Conservation (phyloP, 345 rosid genomes). For the Fremontodendron californicum region DNA sequence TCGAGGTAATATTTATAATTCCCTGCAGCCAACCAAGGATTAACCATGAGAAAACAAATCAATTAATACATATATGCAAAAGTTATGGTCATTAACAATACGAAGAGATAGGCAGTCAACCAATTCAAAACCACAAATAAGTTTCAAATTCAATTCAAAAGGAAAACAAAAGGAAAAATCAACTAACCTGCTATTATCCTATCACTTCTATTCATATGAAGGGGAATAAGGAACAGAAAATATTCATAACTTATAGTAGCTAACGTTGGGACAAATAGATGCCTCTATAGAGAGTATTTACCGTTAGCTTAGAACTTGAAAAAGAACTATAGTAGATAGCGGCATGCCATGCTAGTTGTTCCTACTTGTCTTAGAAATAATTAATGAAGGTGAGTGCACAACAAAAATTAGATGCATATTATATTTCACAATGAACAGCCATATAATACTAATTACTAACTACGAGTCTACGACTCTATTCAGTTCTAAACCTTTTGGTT, state of each 20-base stretch:
- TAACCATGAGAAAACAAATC: slow-evolving; percentile 2
- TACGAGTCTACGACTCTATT: not conserved
- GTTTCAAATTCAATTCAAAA: not conserved
- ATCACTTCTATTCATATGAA: not conserved
- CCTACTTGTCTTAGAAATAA: not conserved
- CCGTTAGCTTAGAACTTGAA: not conserved
- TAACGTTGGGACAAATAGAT: not conserved
- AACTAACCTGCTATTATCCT: not conserved
- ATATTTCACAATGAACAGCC: not conserved
- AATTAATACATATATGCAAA: not conserved
- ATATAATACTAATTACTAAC: not conserved
- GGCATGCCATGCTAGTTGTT: not conserved
- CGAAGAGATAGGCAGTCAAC: not conserved
- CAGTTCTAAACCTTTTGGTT: not conserved
- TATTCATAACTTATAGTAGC: not conserved
- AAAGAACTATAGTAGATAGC: not conserved
- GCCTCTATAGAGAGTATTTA: not conserved
- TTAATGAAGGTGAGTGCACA: not conserved
- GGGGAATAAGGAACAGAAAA: not conserved
- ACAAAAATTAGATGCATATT: not conserved
- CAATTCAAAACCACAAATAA: not conserved
- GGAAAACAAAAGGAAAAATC: not conserved
- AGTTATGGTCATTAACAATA: not conserved
- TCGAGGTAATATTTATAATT: slow-evolving; percentile 62
- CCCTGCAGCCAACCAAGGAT: slow-evolving; percentile 48